Base-by-base conservation (phyloP, 345 rosid species). In the Lagerstroemia speciosa region DNA sequence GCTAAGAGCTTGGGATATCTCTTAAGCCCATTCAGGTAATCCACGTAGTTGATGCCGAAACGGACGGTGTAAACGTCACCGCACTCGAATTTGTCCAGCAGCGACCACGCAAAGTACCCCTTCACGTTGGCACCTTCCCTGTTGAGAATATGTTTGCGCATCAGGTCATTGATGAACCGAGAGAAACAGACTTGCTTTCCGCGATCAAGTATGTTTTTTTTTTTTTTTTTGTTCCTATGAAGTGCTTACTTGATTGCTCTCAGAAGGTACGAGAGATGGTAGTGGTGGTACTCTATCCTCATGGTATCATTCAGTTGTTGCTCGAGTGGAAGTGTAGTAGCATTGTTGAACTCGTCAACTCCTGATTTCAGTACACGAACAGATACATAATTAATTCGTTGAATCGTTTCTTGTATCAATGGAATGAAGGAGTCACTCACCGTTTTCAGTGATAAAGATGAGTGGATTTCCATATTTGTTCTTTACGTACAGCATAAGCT, bases 21-120 rank as follows among this genome's bases (percentile, higher is more conserved):
- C 64, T 75, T 82, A 75, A 83, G 61, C 57, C 83, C 79, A 48
- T 80, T n/a, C 0, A 77, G 68, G 64, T 45, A 84, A 63, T 86
- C 86, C 0, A 86, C 78, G 6, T 75, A 82, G 67, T 77, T 75
- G 60, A 84, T 76, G 36, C 86, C 86, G 16, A 82, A 84, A 29
- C 86, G 74, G 0, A 72, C 64, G 0, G 72, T 80, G 43, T 77
- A 86, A 10, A 88, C 88, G 58, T 5, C 43, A 16, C 10, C 33
- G 86, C 88, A 84, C 66, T 86, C 88, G 30, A 80, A 83, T 72
- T 84, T 77, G 77, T 86, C 88, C 76, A 84, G 65, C 78, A 86
- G 76, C 10, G 90, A 77, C 90, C 88, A 84, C 32, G 80, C 79
- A 50, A 72, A 82, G 71, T 80, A 82, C n/a, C 88, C 88, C 63